A percentile compares a stretch with the other conserved stretches of the same genome.
Conservation (phyloP, 2,329 filamentous ascomycete genomes). For the Talaromyces amestolkiae region DNA sequence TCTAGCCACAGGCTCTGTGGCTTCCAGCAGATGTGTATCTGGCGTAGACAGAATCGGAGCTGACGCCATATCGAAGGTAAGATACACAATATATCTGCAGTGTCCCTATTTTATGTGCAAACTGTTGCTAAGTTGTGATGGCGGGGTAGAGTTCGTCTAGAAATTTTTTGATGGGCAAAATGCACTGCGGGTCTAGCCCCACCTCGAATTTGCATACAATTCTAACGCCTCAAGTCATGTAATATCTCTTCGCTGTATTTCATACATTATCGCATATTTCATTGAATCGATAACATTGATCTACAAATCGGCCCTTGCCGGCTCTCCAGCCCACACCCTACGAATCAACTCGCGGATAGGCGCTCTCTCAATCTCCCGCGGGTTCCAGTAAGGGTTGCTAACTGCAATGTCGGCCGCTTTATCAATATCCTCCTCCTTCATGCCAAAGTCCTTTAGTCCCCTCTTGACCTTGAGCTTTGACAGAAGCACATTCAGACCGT, state of each 20-base stretch:
- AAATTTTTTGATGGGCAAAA: slow-evolving; percentile 14
- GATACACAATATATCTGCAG: not conserved
- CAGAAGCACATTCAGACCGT: slow-evolving; percentile 57
- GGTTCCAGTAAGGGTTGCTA: slow-evolving; percentile 60
- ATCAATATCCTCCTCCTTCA: slow-evolving; percentile 61
- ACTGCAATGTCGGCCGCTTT: slow-evolving; percentile 60
- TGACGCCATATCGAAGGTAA: slow-evolving; percentile 29
- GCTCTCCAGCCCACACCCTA: slow-evolving; percentile 61
- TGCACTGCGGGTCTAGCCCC: slow-evolving; percentile 4
- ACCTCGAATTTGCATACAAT: not conserved
- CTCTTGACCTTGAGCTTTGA: slow-evolving; percentile 54
- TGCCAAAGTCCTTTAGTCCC: slow-evolving; percentile 54
- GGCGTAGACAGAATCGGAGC: slow-evolving; percentile 63
- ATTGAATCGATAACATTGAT: slow-evolving; percentile 14
- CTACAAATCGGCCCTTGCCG: slow-evolving; percentile 53
- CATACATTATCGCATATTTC: not conserved
- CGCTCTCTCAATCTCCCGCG: slow-evolving; percentile 52
- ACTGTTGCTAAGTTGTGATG: not conserved
- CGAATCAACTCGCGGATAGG: slow-evolving; percentile 57
- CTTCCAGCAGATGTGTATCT: slow-evolving; percentile 60
- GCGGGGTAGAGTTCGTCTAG: slow-evolving; percentile 19
- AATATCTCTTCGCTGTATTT: not conserved
- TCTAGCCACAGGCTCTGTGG: slow-evolving; percentile 43
- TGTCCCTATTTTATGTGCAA: not conserved
- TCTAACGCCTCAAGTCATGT: not conserved